phyloP scores from a whole-genome alignment of 2,329 filamentous ascomycete genomes.

The Pseudocercospora fuligena region DNA sequence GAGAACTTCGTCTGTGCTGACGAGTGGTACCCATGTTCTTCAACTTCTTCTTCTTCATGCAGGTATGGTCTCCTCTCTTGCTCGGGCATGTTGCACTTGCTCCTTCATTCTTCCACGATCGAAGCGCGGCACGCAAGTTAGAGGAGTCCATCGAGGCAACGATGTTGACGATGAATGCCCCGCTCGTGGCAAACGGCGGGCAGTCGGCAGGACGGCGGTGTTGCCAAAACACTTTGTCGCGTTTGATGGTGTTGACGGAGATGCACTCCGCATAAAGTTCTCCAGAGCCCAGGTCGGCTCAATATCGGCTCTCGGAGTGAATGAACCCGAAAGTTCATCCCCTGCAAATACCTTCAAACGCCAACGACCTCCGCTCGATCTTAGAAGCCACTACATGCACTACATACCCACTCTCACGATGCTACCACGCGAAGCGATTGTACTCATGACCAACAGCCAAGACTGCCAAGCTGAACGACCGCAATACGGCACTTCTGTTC shows the following conservation, averaged over 20 bases:
- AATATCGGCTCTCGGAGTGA: neutral
- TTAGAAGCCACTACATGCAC: neutral
- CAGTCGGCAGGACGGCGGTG: neutral
- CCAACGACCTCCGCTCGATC: conserved; percentile 14
- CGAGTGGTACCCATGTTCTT: neutral
- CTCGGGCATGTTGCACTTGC: neutral
- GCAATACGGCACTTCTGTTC: conserved; percentile 4
- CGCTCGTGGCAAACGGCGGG: neutral
- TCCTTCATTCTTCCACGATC: neutral
- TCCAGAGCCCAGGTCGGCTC: neutral
- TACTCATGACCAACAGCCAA: conserved; percentile 16
- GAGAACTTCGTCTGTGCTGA: neutral
- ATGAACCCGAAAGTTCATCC: neutral
- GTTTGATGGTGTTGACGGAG: neutral
- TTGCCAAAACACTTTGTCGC: neutral
- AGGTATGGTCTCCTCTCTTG: too few species aligned
- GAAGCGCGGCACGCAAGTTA: neutral
- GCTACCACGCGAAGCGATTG: conserved; percentile 2
- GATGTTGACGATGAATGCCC: neutral
- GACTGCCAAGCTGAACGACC: conserved; percentile 13
- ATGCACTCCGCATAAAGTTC: neutral
- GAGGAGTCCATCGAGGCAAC: neutral
- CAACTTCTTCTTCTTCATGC: neutral
- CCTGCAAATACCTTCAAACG: conserved; percentile 17
- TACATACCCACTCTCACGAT: conserved; percentile 11